Conservation (phyloP, 2,329 filamentous ascomycete genomes). For the Monosporascus ibericus region DNA sequence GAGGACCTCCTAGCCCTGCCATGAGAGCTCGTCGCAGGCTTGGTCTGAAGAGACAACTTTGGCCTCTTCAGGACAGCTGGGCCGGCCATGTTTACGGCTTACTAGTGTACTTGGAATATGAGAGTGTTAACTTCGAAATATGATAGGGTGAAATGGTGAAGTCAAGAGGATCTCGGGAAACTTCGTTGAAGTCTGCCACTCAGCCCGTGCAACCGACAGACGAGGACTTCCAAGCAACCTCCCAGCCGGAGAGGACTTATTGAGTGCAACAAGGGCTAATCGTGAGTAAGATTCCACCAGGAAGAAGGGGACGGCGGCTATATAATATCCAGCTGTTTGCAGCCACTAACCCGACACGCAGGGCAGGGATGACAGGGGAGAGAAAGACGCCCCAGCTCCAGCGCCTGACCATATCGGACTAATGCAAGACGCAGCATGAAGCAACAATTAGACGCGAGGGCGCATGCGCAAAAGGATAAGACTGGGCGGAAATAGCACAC, state of each 20-base stretch:
- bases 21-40: slow-evolving; percentile 33
- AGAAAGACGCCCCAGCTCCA: slow-evolving; percentile 4
- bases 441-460: slow-evolving; percentile 22
- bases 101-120: background rate
- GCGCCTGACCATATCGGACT: slow-evolving; percentile 19
- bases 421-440: slow-evolving; percentile 22
- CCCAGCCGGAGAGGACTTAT: slow-evolving; percentile 16
- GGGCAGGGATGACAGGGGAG: slow-evolving; percentile 10
- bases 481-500: slow-evolving; percentile 6
- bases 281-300: slow-evolving; percentile 6
- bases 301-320: slow-evolving; percentile 18
- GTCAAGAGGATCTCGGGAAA: slow-evolving; percentile 1
- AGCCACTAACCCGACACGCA: slow-evolving; percentile 7
- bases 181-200: slow-evolving; percentile 9
- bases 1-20: slow-evolving; percentile 33
- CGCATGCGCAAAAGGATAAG: slow-evolving; percentile 11
- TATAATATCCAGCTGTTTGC: slow-evolving; percentile 18
- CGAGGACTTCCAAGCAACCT: slow-evolving; percentile 17
- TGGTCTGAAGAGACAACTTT: slow-evolving; percentile 51
- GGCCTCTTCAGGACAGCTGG: slow-evolving; percentile 40
- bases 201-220: slow-evolving; percentile 17
- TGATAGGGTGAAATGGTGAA: background rate
- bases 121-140: background rate
- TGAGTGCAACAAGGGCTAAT: slow-evolving; percentile 9
- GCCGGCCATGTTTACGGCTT: slow-evolving; percentile 29